Evolutionary conservation across 768 basidiomycete species (phyloP).

Genomic region (Pluteus cervinus): DNA sequence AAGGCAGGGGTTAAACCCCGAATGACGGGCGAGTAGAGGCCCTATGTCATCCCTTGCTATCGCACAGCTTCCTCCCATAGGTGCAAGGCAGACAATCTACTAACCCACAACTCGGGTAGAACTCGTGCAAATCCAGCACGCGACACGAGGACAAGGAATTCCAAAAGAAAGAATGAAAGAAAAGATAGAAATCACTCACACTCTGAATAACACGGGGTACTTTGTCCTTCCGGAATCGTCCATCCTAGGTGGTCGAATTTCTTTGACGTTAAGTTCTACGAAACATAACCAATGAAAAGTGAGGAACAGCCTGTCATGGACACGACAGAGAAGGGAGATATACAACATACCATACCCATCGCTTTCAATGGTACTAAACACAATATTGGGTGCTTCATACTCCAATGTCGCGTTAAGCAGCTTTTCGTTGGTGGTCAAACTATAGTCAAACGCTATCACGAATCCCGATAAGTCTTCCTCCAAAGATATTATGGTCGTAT

Average conservation of each 20-base stretch:
- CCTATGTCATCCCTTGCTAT: no score
- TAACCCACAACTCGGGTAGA: no score
- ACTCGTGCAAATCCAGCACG: no score
- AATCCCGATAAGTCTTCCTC: background rate
- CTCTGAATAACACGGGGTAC: slow-evolving; percentile 89
- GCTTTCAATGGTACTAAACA: slow-evolving; percentile 65
- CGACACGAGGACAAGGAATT: no score
- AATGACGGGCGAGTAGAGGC: no score
- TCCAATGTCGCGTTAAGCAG: slow-evolving; percentile 58
- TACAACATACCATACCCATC: slow-evolving; percentile 72
- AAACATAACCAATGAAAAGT: slow-evolving; percentile 1
- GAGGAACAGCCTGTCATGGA: background rate
- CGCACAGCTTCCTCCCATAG: no score
- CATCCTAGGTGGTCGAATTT: slow-evolving; percentile 88
- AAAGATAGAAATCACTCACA: slow-evolving; percentile 37
- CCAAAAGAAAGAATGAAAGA: slow-evolving; percentile 1
- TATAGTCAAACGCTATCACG: slow-evolving; percentile 49
- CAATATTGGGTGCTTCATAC: slow-evolving; percentile 68
- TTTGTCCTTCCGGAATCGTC: slow-evolving; percentile 94
- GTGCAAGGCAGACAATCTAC: no score
- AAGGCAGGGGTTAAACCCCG: no score
- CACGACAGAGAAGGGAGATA: slow-evolving; percentile 2
- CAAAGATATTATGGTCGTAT: background rate
- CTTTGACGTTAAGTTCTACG: slow-evolving; percentile 82
- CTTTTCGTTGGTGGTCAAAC: slow-evolving; percentile 64